phyloP scores from a whole-genome alignment of 163 green algal genomes.

The Scenedesmus sp. region DNA sequence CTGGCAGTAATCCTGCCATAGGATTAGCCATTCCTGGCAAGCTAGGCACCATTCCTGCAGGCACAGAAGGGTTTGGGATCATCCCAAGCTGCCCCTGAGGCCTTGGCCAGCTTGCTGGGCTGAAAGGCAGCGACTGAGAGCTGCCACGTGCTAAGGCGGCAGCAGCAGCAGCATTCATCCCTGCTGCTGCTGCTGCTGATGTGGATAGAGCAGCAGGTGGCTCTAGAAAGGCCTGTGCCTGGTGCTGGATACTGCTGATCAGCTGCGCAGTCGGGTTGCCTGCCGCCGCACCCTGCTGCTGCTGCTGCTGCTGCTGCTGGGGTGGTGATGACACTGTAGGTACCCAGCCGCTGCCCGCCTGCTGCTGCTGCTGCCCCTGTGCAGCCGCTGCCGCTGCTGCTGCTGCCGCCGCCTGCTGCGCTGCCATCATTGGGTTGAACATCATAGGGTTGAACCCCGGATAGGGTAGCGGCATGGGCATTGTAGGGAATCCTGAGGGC shows the following conservation, averaged over 20 bases:
- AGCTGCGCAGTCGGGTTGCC: slow-evolving; percentile 9
- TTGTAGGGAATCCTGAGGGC: neutral
- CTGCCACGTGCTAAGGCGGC: neutral
- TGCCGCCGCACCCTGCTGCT: neutral
- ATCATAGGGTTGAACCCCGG: neutral
- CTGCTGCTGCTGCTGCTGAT: slow-evolving; percentile 37
- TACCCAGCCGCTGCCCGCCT: neutral
- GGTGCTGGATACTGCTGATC: slow-evolving; percentile 21
- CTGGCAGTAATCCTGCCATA: neutral
- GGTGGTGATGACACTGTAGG: neutral
- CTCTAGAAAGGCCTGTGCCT: neutral
- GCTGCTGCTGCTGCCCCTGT: slow-evolving; percentile 17
- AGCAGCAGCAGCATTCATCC: neutral
- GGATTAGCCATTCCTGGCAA: neutral
- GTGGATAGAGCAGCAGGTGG: neutral
- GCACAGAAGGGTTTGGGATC: slow-evolving; percentile 4
- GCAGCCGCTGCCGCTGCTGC: neutral
- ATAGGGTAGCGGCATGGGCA: slow-evolving; percentile 13
- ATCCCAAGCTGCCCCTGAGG: neutral
- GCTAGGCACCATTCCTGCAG: neutral
- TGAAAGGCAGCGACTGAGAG: neutral
- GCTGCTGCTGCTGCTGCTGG: slow-evolving; percentile 17
- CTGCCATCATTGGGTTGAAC: neutral
- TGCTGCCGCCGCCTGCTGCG: slow-evolving; percentile 8
- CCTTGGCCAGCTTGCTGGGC: neutral